Percentiles rank a stretch among this genome's conserved stretches.
phyloP scores from a whole-genome alignment of 2,329 filamentous ascomycete species.

The Exophiala sp. region DNA sequence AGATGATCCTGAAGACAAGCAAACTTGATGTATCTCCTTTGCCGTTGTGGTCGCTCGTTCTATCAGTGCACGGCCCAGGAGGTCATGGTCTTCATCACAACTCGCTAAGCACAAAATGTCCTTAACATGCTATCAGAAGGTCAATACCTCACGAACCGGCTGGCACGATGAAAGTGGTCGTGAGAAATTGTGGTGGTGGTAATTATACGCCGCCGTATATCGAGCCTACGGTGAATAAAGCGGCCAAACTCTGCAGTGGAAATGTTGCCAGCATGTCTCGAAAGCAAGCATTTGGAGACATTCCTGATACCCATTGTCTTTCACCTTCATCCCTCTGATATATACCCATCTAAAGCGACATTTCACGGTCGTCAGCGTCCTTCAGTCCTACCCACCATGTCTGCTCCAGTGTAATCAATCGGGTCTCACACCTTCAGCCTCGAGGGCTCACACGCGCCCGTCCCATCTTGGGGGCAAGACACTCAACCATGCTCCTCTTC shows the following conservation, averaged over 20 bases:
- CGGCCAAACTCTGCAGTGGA: constrained; percentile 14
- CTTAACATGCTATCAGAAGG: too few species aligned
- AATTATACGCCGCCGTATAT: background rate
- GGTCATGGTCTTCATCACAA: too few species aligned
- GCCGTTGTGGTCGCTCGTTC: too few species aligned
- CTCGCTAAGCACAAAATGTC: too few species aligned
- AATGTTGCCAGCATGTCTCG: constrained; percentile 10
- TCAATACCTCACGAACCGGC: too few species aligned
- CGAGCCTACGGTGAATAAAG: constrained; percentile 6
- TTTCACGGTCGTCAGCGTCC: background rate
- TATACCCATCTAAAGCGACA: background rate
- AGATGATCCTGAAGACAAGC: too few species aligned
- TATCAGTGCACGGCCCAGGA: too few species aligned
- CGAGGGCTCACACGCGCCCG: background rate
- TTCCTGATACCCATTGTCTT: background rate
- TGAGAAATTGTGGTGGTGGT: background rate
- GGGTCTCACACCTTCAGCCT: background rate
- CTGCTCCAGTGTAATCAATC: background rate
- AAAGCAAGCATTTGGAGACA: background rate
- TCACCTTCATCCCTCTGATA: background rate
- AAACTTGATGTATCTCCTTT: too few species aligned
- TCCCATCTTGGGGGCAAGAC: background rate
- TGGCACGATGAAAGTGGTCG: background rate
- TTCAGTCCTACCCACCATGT: background rate
- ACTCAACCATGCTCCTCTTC: constrained; percentile 19